phyloP scores from a whole-genome alignment of 257 asterid species.

The Fraxinus excelsior region DNA sequence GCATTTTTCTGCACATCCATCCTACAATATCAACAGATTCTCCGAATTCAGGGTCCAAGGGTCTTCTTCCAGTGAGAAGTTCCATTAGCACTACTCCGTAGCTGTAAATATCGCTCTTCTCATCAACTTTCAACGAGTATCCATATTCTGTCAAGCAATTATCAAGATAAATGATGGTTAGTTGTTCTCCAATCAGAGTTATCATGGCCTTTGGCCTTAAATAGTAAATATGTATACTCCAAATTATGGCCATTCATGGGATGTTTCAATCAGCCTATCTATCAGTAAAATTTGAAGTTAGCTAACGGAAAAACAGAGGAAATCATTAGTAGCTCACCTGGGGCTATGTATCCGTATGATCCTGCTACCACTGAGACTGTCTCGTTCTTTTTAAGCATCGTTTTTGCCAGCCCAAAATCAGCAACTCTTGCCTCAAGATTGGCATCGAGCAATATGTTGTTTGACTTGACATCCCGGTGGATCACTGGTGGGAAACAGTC shows the following conservation, averaged over 20 bases:
- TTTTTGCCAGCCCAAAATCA: constrained; percentile 65
- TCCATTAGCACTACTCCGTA: constrained; percentile 81
- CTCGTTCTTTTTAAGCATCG: constrained; percentile 57
- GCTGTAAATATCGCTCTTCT: constrained; percentile 74
- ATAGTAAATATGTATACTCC: no score
- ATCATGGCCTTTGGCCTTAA: no score
- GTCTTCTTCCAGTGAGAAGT: constrained; percentile 61
- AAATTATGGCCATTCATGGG: no score
- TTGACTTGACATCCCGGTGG: constrained; percentile 67
- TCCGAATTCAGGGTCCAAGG: constrained; percentile 63
- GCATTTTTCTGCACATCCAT: constrained; percentile 41
- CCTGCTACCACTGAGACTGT: constrained; percentile 83
- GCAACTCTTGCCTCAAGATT: constrained; percentile 71
- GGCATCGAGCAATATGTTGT: constrained; percentile 60
- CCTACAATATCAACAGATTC: constrained; percentile 44
- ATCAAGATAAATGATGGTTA: background rate
- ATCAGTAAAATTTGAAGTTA: background rate
- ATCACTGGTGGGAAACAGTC: constrained; percentile 66
- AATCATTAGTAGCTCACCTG: constrained; percentile 47
- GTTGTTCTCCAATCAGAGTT: background rate
- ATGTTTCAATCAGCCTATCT: background rate
- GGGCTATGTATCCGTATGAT: constrained; percentile 79
- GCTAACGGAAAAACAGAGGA: background rate
- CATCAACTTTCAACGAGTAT: constrained; percentile 63
- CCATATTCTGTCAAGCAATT: constrained; percentile 59